Evolutionary conservation across 2,329 filamentous ascomycete genomes (phyloP), one percentile per base, ranked within the genome.

Genomic region (Fusarium aywerte): DNA sequence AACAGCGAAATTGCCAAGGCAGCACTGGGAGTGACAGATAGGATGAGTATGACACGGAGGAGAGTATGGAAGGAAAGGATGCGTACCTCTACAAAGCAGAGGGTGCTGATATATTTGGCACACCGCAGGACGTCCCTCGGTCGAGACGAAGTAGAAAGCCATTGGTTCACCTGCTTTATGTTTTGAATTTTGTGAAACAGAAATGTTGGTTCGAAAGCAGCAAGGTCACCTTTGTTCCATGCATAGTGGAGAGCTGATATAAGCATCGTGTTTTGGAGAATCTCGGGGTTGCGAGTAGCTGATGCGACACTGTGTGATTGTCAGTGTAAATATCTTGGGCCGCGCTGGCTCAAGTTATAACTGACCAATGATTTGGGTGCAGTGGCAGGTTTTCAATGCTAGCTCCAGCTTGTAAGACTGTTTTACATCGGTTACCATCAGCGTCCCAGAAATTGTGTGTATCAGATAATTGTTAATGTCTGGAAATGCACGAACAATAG

Each of bases 31-130:
- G 27, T 27, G 5, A 13, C 6, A 10, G 4, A 4, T 15, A 2
- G 9, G 7, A 39, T 23, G 10, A 21, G 20, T 5, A 7, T 12
- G 12, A 2, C 7, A 4, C 13, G 1, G 10, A 42, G 6, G 4
- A 2, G 13, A 13, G 7, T 16, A 10, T 7, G 9, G 0, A 1
- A 12, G 2, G 11, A 5, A 10, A 31, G 4, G 9, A 11, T 6
- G 16, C 4, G 6, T 48, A 36, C 45, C 45, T 49, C 45, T 5
- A 49, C 45, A 2, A 49, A 16, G 11, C 21, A 49, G 1, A 27
- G 12, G 7, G 45, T 49, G 4, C 45, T 49, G 12, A 49, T 49
- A 4, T 49, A 49, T 9, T 49, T 49, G 2, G 45, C 45, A 7
- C 45, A 49, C 16, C 32, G 9, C 3, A 49, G 1, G 1, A 49